phyloP scores from a whole-genome alignment of 2,329 filamentous ascomycete species.

The Fusarium sp. region DNA sequence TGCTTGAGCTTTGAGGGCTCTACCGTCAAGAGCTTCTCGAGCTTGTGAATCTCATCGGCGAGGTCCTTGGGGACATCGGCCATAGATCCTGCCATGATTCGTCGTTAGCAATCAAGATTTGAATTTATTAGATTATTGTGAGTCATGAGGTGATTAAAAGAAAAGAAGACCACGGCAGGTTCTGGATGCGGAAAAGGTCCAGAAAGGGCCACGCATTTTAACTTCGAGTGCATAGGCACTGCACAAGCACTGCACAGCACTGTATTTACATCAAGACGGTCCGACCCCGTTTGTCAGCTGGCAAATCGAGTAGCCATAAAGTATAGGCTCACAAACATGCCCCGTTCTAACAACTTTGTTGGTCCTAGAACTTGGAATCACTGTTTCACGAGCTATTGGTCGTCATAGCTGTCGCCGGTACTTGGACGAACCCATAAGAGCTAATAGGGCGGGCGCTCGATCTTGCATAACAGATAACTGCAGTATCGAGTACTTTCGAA shows the following conservation, averaged over 20 bases:
- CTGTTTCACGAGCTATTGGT: constrained; percentile 27
- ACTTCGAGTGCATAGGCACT: constrained; percentile 18
- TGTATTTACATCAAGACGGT: constrained; percentile 23
- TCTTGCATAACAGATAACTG: background rate
- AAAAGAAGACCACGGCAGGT: background rate
- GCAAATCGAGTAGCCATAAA: constrained; percentile 9
- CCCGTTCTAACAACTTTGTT: constrained; percentile 21
- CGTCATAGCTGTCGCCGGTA: constrained; percentile 1
- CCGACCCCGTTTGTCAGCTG: constrained; percentile 31
- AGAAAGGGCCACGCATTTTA: constrained; percentile 16
- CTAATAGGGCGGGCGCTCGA: background rate
- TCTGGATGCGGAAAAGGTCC: constrained; percentile 2
- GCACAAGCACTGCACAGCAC: constrained; percentile 14
- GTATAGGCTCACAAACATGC: constrained; percentile 7
- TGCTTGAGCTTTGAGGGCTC: constrained; percentile 85
- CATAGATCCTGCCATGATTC: constrained; percentile 79
- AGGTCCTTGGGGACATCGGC: constrained; percentile 91
- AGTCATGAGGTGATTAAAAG: background rate
- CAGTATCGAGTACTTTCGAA: background rate
- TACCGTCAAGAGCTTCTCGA: constrained; percentile 89
- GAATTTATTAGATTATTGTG: background rate
- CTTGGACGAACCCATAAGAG: constrained; percentile 1
- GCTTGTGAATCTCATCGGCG: constrained; percentile 81
- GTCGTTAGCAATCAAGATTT: constrained; percentile 30
- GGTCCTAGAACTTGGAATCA: constrained; percentile 24